Evolutionary conservation across 306 rosid species (phyloP).

Genomic region (Rosa chinensis): DNA sequence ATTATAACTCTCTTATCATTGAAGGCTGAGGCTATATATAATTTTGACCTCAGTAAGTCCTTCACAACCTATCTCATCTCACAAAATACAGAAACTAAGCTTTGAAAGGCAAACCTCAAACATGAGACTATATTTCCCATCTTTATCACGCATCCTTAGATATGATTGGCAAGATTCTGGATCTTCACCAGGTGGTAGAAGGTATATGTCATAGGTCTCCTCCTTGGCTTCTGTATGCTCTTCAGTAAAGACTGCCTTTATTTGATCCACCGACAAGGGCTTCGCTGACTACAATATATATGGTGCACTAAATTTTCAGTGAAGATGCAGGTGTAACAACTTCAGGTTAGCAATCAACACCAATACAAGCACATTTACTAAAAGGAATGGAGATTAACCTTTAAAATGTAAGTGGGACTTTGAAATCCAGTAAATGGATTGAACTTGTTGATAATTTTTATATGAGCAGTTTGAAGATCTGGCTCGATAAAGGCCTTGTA

Average conservation of each 20-base stretch:
- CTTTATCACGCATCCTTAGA: slow-evolving; percentile 97
- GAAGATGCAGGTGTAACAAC: slow-evolving; percentile 15
- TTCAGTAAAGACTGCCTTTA: slow-evolving; percentile 70
- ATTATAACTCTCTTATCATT: background rate
- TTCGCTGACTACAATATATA: slow-evolving; percentile 72
- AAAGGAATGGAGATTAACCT: slow-evolving; percentile 47
- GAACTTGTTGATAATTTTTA: slow-evolving; percentile 86
- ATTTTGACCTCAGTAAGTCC: background rate
- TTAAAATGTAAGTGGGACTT: slow-evolving; percentile 87
- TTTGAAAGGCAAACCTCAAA: slow-evolving; percentile 74
- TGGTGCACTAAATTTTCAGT: slow-evolving; percentile 23
- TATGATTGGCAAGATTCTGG: slow-evolving; percentile 98
- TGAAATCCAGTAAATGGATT: slow-evolving; percentile 98
- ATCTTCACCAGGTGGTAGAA: slow-evolving; percentile 99
- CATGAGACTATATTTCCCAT: slow-evolving; percentile 99
- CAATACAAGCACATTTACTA: slow-evolving; percentile 22
- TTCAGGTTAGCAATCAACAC: slow-evolving; percentile 9
- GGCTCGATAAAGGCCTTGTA: slow-evolving; percentile 99
- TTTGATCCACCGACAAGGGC: slow-evolving; percentile 60
- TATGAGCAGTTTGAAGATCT: slow-evolving; percentile 94
- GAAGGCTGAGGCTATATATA: background rate
- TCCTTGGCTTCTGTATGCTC: slow-evolving; percentile 73
- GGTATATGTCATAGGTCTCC: slow-evolving; percentile 94
- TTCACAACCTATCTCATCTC: slow-evolving; percentile 1
- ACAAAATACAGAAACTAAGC: slow-evolving; percentile 16